Evolutionary conservation across 2,329 filamentous ascomycete genomes (phyloP).

Genomic region (Aspergillus pseudoviridinutans): DNA sequence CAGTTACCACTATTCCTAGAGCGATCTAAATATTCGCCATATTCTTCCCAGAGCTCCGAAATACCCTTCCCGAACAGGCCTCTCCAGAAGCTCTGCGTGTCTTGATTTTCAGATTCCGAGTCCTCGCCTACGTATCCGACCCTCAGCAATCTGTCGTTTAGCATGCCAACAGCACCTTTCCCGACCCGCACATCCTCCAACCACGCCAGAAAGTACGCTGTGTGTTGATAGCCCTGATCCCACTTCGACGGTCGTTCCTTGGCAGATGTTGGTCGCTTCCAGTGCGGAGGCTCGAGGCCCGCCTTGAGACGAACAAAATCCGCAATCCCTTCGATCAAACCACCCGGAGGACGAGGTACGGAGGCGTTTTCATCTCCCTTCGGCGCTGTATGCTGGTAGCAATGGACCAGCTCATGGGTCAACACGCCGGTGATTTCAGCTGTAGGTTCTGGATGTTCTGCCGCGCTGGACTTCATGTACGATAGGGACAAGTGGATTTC

Average conservation of each 20-base stretch:
- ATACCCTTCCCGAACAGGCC: conserved; percentile 63
- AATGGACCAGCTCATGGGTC: conserved; percentile 91
- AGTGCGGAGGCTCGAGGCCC: conserved; percentile 74
- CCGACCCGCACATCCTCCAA: conserved; percentile 69
- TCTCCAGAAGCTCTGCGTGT: conserved; percentile 29
- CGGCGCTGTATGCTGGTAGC: conserved; percentile 74
- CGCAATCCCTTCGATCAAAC: conserved; percentile 84
- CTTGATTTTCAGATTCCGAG: conserved; percentile 3
- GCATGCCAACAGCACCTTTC: conserved; percentile 60
- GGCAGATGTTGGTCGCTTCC: conserved; percentile 54
- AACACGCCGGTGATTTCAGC: conserved; percentile 76
- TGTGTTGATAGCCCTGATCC: conserved; percentile 87
- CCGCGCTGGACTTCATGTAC: conserved; percentile 56
- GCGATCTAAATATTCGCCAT: conserved; percentile 51
- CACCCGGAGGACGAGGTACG: conserved; percentile 53
- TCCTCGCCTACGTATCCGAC: conserved; percentile 33
- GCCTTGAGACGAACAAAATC: conserved; percentile 84
- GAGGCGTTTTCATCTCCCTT: conserved; percentile 24
- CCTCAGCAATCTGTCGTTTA: conserved; percentile 37
- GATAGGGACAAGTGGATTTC: conserved; percentile 82
- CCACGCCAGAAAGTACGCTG: conserved; percentile 86
- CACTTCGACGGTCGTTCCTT: conserved; percentile 59
- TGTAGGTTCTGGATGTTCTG: conserved; percentile 23
- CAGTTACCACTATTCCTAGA: conserved; percentile 18
- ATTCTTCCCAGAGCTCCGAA: conserved; percentile 69